A percentile compares a stretch with the other conserved stretches of the same genome.
Evolutionary conservation across 2,329 filamentous ascomycete species (phyloP).

Genomic region (Zymoseptoria tritici): DNA sequence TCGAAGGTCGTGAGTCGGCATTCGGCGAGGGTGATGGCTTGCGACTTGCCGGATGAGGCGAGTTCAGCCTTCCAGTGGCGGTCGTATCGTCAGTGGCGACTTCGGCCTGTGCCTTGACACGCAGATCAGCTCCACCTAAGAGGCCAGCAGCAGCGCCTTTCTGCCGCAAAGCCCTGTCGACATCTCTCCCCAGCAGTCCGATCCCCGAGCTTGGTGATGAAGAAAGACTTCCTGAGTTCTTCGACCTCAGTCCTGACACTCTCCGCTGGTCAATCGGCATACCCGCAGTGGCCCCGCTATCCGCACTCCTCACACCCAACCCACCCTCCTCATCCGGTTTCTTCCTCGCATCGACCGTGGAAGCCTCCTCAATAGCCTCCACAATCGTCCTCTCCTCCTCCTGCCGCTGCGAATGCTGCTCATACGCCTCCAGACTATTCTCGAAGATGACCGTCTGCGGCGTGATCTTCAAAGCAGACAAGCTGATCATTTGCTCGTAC

Average conservation of each 20-base stretch:
- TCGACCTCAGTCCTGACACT: slow-evolving; percentile 14
- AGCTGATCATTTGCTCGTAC: slow-evolving; percentile 63
- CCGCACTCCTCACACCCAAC: background rate
- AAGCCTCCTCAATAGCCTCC: slow-evolving; percentile 80
- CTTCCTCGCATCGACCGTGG: slow-evolving; percentile 3
- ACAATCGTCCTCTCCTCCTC: slow-evolving; percentile 57
- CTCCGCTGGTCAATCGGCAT: slow-evolving; percentile 8
- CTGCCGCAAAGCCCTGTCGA: slow-evolving; percentile 35
- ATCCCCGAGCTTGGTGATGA: slow-evolving; percentile 30
- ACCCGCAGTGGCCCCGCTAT: background rate
- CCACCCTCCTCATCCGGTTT: background rate
- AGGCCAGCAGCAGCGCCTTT: slow-evolving; percentile 54
- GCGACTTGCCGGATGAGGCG: slow-evolving; percentile 31
- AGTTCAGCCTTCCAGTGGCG: slow-evolving; percentile 58
- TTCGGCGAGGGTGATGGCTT: slow-evolving; percentile 24
- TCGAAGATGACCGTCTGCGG: slow-evolving; percentile 92
- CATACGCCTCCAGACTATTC: slow-evolving; percentile 54
- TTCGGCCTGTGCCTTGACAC: slow-evolving; percentile 55
- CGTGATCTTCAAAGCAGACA: slow-evolving; percentile 69
- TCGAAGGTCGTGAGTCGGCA: slow-evolving; percentile 15
- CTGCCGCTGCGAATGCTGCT: slow-evolving; percentile 28
- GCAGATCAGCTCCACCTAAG: slow-evolving; percentile 49
- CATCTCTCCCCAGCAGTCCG: slow-evolving; percentile 25
- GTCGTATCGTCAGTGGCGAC: slow-evolving; percentile 57
- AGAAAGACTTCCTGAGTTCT: slow-evolving; percentile 26